Conservation (phyloP, 2,329 filamentous ascomycete species). For the Leptographium galeiforme region DNA sequence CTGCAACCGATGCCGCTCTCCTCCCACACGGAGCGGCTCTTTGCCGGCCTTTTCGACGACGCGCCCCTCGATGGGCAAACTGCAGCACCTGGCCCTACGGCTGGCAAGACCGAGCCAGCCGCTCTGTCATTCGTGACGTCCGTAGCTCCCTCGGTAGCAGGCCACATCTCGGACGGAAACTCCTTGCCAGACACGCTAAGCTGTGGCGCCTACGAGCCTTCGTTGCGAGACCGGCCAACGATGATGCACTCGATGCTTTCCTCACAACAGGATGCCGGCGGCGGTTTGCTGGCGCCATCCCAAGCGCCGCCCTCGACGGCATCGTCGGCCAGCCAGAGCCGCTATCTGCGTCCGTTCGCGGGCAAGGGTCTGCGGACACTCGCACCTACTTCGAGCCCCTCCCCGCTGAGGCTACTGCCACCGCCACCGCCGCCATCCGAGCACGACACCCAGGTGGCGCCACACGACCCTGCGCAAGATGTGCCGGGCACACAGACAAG, state of each 20-base stretch:
- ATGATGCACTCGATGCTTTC: conserved; percentile 26
- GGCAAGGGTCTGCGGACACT: conserved; percentile 43
- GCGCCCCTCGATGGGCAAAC: conserved; percentile 19
- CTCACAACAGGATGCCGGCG: conserved; percentile 20
- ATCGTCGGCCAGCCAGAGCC: conserved; percentile 31
- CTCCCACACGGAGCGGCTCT: conserved; percentile 13
- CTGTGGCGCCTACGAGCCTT: conserved; percentile 32
- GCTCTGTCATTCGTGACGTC: not conserved
- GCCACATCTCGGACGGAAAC: conserved; percentile 12
- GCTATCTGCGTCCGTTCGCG: conserved; percentile 40
- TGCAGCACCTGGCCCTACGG: not conserved
- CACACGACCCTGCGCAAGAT: not conserved
- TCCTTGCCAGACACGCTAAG: conserved; percentile 43
- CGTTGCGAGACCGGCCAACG: conserved; percentile 21
- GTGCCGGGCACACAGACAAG: not conserved
- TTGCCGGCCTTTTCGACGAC: not conserved
- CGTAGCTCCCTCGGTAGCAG: not conserved
- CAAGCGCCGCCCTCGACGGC: conserved; percentile 33
- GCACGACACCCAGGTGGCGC: not conserved
- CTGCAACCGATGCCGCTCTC: conserved; percentile 12
- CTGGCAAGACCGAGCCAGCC: not conserved
- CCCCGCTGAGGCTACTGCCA: conserved; percentile 8
- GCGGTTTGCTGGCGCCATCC: conserved; percentile 31
- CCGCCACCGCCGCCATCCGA: not conserved
- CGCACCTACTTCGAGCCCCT: conserved; percentile 22